These are phyloP conservation scores for Vigna nakashimae DNA, from an alignment of 306 rosid species.

Conservation along the genomic window DNA sequence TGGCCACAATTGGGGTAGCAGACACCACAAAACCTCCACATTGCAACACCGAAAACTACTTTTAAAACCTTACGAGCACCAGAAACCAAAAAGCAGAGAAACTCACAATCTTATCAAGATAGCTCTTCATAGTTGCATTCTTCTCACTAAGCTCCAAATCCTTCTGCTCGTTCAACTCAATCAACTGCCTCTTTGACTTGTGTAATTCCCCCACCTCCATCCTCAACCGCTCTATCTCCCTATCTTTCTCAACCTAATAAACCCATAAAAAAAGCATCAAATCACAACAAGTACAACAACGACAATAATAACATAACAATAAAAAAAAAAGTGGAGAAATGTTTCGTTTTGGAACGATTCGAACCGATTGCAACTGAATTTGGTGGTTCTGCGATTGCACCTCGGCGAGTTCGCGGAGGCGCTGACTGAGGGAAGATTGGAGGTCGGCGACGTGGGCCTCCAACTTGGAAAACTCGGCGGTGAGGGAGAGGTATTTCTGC, in stretches of 20 bases:
- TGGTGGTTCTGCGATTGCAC: conserved; percentile 70
- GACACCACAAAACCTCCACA: background rate
- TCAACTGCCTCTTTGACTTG: conserved; percentile 84
- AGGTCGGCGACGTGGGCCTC: conserved; percentile 67
- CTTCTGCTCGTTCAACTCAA: conserved; percentile 73
- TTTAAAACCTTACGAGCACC: background rate
- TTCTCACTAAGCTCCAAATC: conserved; percentile 80
- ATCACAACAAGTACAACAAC: background rate
- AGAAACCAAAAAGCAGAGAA: conserved; percentile 29
- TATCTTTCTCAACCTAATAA: conserved; percentile 83
- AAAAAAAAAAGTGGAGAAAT: background rate
- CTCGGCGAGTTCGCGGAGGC: conserved; percentile 62
- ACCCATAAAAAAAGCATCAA: conserved; percentile 6
- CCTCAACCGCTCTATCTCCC: conserved; percentile 81
- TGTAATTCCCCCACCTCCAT: conserved; percentile 78
- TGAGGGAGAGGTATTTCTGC: conserved; percentile 83
- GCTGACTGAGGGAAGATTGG: conserved; percentile 68
- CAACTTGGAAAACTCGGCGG: conserved; percentile 81
- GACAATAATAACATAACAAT: background rate
- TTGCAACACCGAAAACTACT: background rate
- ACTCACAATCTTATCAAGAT: conserved; percentile 92
- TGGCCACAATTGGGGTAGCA: background rate
- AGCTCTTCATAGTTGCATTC: conserved; percentile 72
- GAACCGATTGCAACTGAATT: conserved; percentile 64
- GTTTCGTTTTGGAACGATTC: background rate